Base-by-base conservation (phyloP, 129 eudicot genomes). In the Flaveria linearis region DNA sequence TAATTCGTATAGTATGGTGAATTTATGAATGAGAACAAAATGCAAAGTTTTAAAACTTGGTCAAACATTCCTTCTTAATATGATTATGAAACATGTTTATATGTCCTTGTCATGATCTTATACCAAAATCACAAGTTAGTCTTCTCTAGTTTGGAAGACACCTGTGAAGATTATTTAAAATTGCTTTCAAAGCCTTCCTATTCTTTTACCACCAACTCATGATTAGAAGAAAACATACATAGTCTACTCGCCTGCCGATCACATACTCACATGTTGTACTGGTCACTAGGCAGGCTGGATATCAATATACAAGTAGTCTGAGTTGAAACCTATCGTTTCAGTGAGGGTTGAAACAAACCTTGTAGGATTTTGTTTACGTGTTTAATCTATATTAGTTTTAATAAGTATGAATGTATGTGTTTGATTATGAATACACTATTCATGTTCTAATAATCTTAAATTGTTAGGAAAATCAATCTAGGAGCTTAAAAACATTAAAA, bases 111-210 rank as follows among this genome's bases (percentile, higher is more conserved):
- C 69, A 62, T 62, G 20, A 28, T 72, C 20, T 77, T 73, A 30
- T 57, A 74, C 76, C 76, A 58, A 56, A 58, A 41, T 49, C 75
- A 83, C 26, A 63, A 39, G 51, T 30, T 60, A 55, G 72, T 80
- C 52, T 74, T 68, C 73, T 42, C 58, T 51, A 49, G 53, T 51
- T n/a, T 75, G 81, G 78, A 74, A 79, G 70, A 83, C 84, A 79
- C 57, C 78, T 79, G 80, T 79, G 57, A 42, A 72, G 73, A 71
- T 76, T 61, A 25, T 25, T 25, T 25, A 13, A 72, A 81, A 74
- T 69, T 53, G 52, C 60, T 65, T 68, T 71, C 25, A 42, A 69
- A 25, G 78, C 68, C 73, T 74, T 39, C 25, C 61, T 67, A 23
- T 15, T 68, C 45, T 52, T 46, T 45, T 52, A 36, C 26, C 17